Evolutionary conservation across 129 eudicot species (phyloP).

Genomic region (Pseudognaphalium luteoalbum): DNA sequence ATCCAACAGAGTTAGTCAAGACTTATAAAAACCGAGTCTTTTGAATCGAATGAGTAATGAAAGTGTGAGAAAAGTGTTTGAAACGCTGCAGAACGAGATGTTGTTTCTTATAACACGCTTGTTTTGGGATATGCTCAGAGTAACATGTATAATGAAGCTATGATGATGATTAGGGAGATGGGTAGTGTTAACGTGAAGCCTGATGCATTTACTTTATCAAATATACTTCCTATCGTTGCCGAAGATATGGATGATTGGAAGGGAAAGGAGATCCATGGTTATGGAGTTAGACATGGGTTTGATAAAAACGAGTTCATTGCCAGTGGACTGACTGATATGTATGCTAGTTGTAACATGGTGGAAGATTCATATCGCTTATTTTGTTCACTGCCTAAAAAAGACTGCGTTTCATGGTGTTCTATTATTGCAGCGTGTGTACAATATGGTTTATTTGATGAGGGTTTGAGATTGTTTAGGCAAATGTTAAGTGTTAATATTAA

Average conservation of each 20-base stretch:
- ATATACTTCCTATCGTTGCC: conserved; percentile 61
- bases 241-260: conserved; percentile 49
- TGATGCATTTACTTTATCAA: conserved; percentile 72
- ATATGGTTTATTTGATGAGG: conserved; percentile 72
- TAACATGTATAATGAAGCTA: conserved; percentile 56
- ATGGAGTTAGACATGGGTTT: conserved; percentile 57
- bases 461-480: conserved; percentile 57
- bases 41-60: conserved; percentile 20
- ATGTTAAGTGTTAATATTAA: conserved; percentile 52
- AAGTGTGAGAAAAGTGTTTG: conserved; percentile 69
- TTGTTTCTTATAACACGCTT: conserved; percentile 76
- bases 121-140: conserved; percentile 61
- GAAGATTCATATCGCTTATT: conserved; percentile 60
- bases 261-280: conserved; percentile 88
- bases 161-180: conserved; percentile 59
- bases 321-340: conserved; percentile 72
- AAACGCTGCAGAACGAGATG: conserved; percentile 51
- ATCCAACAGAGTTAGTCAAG: not conserved
- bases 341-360: conserved; percentile 60
- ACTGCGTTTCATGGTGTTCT: conserved; percentile 62
- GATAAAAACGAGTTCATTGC: conserved; percentile 53
- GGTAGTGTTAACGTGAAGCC: conserved; percentile 50
- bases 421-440: conserved; percentile 64
- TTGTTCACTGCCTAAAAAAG: conserved; percentile 41
- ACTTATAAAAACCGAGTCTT: not conserved